Evolutionary conservation across 306 rosid species (phyloP), one percentile per base, ranked within the genome.

Genomic region (Mimosa bimucronata): DNA sequence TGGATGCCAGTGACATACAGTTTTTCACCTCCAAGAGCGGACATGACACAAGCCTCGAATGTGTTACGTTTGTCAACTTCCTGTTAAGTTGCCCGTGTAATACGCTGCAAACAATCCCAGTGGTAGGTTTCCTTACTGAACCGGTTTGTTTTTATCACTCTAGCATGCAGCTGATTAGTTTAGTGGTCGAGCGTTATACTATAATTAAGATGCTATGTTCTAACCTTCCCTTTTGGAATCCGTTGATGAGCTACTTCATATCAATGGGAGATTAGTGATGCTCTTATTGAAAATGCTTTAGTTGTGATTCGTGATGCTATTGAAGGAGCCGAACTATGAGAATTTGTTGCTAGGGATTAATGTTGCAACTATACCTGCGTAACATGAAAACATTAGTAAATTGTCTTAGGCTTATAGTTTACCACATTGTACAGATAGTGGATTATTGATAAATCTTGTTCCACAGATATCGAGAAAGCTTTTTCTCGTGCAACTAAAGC

Each of bases 1-100:
- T 66, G 3, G 85, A 79, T 76, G 67, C 85, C 11, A 75, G 88
- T 1, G 84, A 88, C 23, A 16, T 88, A 44, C 77, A 25, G 11
- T 91, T 90, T 83, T 92, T 88, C 50, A 83, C 86, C 71, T 90
- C 90, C 14, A 74, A 66, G 76, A 83, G 86, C 65, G 80, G 62
- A 69, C 81, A 78, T 37, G 82, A 77, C 8, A 38, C 31, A 21
- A 72, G 78, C 28, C 19, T 88, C 5, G 92, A 88, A 40, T 52
- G 74, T 62, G 85, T 89, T 74, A 23, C 77, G 48, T 84, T 85
- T 90, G 98, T 52, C 95, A 90, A 85, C 89, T 95, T 79, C 92
- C 91, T 3, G 75, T 95, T 48, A 88, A 80, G 84, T 73, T 95
- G 83, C 97, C 98, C 6, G 42, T 91, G 68, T 91, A 91, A 80